Evolutionary conservation across 176 grass and related monocot genomes (phyloP).

Genomic region (Dendrocalamus sinicus): DNA sequence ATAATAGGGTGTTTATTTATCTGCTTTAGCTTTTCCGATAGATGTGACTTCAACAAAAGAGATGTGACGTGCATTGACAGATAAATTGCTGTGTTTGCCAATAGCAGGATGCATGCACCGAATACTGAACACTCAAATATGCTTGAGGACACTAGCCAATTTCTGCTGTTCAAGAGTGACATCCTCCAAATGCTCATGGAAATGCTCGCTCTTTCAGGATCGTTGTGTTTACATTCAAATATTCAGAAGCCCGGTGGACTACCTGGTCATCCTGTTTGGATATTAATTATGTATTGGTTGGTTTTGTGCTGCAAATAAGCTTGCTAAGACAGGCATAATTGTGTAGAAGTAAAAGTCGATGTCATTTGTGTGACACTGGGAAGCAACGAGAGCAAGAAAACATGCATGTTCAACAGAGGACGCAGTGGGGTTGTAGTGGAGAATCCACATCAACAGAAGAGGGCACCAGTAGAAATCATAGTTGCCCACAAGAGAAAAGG

Average conservation of each 20-base stretch:
- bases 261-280: not conserved
- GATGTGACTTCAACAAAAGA: conserved; percentile 40
- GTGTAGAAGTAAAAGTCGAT: not conserved
- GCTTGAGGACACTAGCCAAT: not conserved
- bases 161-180: not conserved
- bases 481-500: conserved; percentile 37
- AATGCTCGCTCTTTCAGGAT: not conserved
- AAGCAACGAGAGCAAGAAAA: conserved; percentile 40
- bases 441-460: conserved; percentile 46
- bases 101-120: conserved; percentile 1
- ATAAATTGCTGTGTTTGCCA: conserved; percentile 28
- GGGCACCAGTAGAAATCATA: conserved; percentile 4
- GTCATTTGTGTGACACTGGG: conserved; percentile 17
- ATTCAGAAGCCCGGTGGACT: not conserved
- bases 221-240: not conserved
- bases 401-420: conserved; percentile 29
- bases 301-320: not conserved
- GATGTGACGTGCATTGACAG: conserved; percentile 39
- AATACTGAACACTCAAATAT: conserved; percentile 17
- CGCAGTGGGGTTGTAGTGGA: conserved; percentile 31
- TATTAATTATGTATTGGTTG: not conserved
- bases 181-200: not conserved
- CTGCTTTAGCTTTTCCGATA: conserved; percentile 2
- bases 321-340: conserved; percentile 8
- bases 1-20: conserved; percentile 20